Percentiles rank a stretch among this genome's conserved stretches.
phyloP scores from a whole-genome alignment of 2,329 filamentous ascomycete genomes.

The Phyllosticta paracitricarpa region DNA sequence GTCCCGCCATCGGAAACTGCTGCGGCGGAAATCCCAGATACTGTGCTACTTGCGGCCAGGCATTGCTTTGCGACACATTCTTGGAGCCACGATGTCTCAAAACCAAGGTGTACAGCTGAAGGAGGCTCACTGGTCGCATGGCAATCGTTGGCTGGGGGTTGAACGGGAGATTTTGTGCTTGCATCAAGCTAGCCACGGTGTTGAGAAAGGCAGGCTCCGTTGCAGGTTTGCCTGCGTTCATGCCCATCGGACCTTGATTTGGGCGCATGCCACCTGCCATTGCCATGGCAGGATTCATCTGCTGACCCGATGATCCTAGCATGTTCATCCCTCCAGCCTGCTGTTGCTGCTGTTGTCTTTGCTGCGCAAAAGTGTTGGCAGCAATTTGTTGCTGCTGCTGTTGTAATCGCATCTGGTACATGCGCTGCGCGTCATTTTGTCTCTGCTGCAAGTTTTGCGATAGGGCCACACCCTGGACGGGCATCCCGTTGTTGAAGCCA shows the following conservation, averaged over 20 bases:
- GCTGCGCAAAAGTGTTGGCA: slow-evolving; percentile 29
- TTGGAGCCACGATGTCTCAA: slow-evolving; percentile 70
- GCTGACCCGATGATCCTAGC: slow-evolving; percentile 22
- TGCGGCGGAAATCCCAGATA: slow-evolving; percentile 32
- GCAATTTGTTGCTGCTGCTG: slow-evolving; percentile 56
- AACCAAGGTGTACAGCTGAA: slow-evolving; percentile 68
- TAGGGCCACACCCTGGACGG: slow-evolving; percentile 36
- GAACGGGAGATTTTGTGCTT: slow-evolving; percentile 59
- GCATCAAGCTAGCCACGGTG: slow-evolving; percentile 69
- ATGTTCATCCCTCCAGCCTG: slow-evolving; percentile 27
- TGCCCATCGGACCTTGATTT: slow-evolving; percentile 10
- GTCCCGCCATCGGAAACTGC: slow-evolving; percentile 51
- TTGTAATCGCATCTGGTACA: slow-evolving; percentile 79
- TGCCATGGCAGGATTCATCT: slow-evolving; percentile 13
- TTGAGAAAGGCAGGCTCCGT: slow-evolving; percentile 44
- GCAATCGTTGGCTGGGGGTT: slow-evolving; percentile 65
- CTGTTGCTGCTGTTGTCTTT: slow-evolving; percentile 23
- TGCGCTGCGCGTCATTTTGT: slow-evolving; percentile 59
- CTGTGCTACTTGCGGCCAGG: slow-evolving; percentile 63
- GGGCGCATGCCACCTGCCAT: slow-evolving; percentile 10
- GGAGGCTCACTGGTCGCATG: slow-evolving; percentile 63
- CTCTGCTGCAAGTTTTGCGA: slow-evolving; percentile 39
- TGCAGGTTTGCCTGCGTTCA: slow-evolving; percentile 1
- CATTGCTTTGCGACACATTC: slow-evolving; percentile 56
- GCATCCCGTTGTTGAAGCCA: slow-evolving; percentile 34